Conservation (phyloP, 805 yeast species). For the Starmerella davenportii region DNA sequence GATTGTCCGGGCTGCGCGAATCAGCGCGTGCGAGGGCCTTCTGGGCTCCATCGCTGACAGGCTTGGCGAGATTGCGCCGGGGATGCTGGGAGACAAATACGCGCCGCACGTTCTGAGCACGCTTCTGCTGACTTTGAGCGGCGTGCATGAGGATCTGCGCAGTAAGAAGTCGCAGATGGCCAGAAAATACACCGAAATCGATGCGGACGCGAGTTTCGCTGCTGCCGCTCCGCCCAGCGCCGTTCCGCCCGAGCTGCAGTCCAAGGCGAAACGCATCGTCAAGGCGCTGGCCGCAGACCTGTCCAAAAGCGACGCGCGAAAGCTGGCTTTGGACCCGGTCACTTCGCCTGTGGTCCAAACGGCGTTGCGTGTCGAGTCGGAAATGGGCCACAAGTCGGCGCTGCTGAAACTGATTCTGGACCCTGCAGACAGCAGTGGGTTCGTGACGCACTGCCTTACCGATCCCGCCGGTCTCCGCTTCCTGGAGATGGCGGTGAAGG, state of each 20-base stretch:
- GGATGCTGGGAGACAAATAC: conserved; percentile 57
- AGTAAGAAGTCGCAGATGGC: conserved; percentile 71
- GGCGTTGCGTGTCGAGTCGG: conserved; percentile 9
- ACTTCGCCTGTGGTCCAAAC: conserved; percentile 62
- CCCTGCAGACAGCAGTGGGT: conserved; percentile 36
- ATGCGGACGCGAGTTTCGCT: conserved; percentile 57
- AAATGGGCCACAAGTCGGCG: conserved; percentile 6
- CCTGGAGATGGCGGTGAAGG: conserved; percentile 50
- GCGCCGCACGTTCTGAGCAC: conserved; percentile 78
- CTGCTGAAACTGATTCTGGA: conserved; percentile 7
- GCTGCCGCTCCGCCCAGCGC: conserved; percentile 30
- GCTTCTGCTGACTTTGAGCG: conserved; percentile 51
- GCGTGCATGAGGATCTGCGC: conserved; percentile 65
- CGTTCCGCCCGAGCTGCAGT: conserved; percentile 2
- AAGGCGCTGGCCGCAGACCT: conserved; percentile 18
- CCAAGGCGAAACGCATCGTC: conserved; percentile 24
- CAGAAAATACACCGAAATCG: conserved; percentile 37
- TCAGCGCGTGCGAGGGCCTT: conserved; percentile 51
- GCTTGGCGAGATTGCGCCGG: conserved; percentile 37
- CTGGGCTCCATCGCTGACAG: conserved; percentile 50
- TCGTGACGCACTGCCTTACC: conserved; percentile 63
- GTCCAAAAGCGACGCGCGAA: conserved; percentile 40
- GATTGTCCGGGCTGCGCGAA: conserved; percentile 52
- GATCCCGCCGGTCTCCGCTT: conserved; percentile 92
- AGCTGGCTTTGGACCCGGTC: conserved; percentile 54